Evolutionary conservation across 352 stramenopile genomes (phyloP).

Genomic region (Globisporangium apiculatum): DNA sequence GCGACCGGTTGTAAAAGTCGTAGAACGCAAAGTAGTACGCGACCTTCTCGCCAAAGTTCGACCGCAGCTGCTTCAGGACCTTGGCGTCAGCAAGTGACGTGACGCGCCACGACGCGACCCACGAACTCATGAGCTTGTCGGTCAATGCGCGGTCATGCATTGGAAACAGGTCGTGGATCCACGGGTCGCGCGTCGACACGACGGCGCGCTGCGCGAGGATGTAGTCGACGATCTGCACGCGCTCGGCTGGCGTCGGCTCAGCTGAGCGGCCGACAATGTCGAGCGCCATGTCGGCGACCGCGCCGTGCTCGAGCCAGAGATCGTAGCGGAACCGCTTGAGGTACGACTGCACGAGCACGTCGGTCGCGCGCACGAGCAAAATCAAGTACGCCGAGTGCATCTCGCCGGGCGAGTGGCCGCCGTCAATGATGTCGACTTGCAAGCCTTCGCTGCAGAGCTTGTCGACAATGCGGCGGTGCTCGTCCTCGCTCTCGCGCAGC

Average conservation of each 20-base stretch:
- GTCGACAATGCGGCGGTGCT: conserved; percentile 74
- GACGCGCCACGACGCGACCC: conserved; percentile 55
- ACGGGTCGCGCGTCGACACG: conserved; percentile 43
- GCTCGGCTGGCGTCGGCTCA: conserved; percentile 64
- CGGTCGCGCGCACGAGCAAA: conserved; percentile 52
- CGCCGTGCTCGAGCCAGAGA: conserved; percentile 76
- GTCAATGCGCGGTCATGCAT: conserved; percentile 72
- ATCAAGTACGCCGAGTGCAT: conserved; percentile 82
- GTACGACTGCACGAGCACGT: conserved; percentile 51
- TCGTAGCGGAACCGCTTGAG: conserved; percentile 63
- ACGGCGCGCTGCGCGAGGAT: conserved; percentile 76
- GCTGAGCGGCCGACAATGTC: conserved; percentile 53
- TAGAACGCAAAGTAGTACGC: conserved; percentile 86
- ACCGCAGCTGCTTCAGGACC: conserved; percentile 51
- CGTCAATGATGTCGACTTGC: conserved; percentile 80
- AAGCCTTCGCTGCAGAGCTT: conserved; percentile 66
- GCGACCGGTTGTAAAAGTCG: conserved; percentile 74
- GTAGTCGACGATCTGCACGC: conserved; percentile 80
- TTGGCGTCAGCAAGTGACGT: conserved; percentile 51
- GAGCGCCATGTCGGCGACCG: conserved; percentile 69
- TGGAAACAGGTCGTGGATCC: conserved; percentile 81
- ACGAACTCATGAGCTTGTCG: conserved; percentile 58
- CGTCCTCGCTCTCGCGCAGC: conserved; percentile 64
- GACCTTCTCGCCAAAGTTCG: conserved; percentile 85
- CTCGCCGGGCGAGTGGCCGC: conserved; percentile 68